Evolutionary conservation across 148 eudicot species (phyloP).

Genomic region (Arbutus unedo): DNA sequence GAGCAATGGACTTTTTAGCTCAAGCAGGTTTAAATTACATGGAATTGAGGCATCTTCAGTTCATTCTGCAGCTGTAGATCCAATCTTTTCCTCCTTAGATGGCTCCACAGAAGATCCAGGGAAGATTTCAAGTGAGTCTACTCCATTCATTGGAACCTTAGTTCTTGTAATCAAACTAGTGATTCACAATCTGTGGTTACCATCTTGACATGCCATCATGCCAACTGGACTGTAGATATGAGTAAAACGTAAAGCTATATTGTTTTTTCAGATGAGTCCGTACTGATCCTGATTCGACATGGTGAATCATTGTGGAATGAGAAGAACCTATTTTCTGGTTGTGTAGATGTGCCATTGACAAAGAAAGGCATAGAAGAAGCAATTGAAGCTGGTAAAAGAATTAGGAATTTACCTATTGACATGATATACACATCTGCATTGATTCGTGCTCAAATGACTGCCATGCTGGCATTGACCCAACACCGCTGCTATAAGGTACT

Average conservation of each 20-base stretch:
- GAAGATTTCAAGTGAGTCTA: slow-evolving; percentile 23
- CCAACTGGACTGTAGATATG: not conserved
- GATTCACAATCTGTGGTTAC: not conserved
- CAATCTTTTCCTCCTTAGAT: slow-evolving; percentile 21
- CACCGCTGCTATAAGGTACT: slow-evolving; percentile 49
- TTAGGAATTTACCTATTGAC: slow-evolving; percentile 45
- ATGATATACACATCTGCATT: slow-evolving; percentile 50
- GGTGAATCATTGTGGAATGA: slow-evolving; percentile 64
- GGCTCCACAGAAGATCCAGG: slow-evolving; percentile 1
- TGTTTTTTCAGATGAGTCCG: slow-evolving; percentile 37
- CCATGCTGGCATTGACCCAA: slow-evolving; percentile 56
- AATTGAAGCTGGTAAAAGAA: slow-evolving; percentile 60
- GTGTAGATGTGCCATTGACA: slow-evolving; percentile 59
- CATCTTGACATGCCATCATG: not conserved
- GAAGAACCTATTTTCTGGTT: slow-evolving; percentile 57
- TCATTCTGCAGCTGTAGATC: slow-evolving; percentile 15
- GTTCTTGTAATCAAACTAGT: not conserved
- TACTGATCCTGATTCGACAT: slow-evolving; percentile 46
- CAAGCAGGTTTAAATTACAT: not conserved
- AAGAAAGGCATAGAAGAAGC: slow-evolving; percentile 52
- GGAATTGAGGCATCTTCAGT: slow-evolving; percentile 11
- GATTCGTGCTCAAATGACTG: slow-evolving; percentile 61
- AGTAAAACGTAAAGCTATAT: not conserved
- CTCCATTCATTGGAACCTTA: not conserved
- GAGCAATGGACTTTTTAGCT: not conserved